phyloP scores from a whole-genome alignment of 2,329 filamentous ascomycete genomes.

The Helminthosporium solani region DNA sequence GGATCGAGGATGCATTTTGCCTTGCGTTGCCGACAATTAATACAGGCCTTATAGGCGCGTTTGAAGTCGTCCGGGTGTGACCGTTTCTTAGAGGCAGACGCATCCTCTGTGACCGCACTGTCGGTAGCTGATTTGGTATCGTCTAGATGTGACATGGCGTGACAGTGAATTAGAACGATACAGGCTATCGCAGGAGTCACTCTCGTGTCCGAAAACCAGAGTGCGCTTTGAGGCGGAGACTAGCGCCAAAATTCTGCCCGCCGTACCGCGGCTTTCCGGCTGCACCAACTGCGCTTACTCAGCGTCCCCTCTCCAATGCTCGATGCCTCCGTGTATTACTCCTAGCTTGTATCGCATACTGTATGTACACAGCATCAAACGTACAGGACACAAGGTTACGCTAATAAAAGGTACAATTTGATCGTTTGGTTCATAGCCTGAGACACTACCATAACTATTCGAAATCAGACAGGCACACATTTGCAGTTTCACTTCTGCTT shows the following conservation, averaged over 20 bases:
- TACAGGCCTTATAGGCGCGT: slow-evolving; percentile 57
- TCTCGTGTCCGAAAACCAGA: background rate
- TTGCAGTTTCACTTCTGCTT: no score
- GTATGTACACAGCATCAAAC: no score
- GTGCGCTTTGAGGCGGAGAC: slow-evolving; percentile 7
- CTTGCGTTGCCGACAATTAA: slow-evolving; percentile 55
- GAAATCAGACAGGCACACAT: no score
- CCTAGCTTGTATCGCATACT: no score
- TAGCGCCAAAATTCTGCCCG: background rate
- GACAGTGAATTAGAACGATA: slow-evolving; percentile 6
- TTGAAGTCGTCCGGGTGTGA: slow-evolving; percentile 49
- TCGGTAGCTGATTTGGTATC: slow-evolving; percentile 1
- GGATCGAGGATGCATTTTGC: slow-evolving; percentile 54
- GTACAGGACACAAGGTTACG: no score
- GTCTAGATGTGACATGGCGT: slow-evolving; percentile 8
- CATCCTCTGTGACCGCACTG: slow-evolving; percentile 1
- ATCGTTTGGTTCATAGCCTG: no score
- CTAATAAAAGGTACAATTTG: no score
- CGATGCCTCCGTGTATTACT: no score
- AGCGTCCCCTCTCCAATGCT: background rate
- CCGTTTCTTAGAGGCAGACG: slow-evolving; percentile 24
- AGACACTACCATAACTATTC: no score
- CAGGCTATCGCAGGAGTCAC: slow-evolving; percentile 12
- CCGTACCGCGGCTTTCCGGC: slow-evolving; percentile 6
- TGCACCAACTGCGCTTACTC: background rate